Percentiles rank a stretch among this genome's conserved stretches.
phyloP scores from a whole-genome alignment of 129 eudicot genomes.

The Lonicera japonica region DNA sequence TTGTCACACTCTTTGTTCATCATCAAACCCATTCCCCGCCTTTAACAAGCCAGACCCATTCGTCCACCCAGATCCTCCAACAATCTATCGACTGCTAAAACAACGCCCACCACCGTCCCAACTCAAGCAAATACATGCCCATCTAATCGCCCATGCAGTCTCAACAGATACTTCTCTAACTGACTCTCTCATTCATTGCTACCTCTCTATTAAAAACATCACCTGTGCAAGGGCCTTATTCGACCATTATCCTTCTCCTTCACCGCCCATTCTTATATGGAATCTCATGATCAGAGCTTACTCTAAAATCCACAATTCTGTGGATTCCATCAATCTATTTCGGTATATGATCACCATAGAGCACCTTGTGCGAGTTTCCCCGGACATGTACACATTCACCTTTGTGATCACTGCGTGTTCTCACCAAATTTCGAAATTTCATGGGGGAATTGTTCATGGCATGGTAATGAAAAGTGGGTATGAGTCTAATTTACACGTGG shows the following conservation, averaged over 20 bases:
- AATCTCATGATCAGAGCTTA: constrained; percentile 63
- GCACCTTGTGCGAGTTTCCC: constrained; percentile 15
- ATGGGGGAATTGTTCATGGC: constrained; percentile 60
- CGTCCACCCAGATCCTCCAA: constrained; percentile 19
- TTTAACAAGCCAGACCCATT: no score
- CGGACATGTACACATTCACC: constrained; percentile 66
- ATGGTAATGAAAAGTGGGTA: constrained; percentile 50
- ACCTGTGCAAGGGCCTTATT: constrained; percentile 47
- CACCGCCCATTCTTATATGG: constrained; percentile 62
- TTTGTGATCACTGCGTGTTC: constrained; percentile 74
- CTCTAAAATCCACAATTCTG: constrained; percentile 49
- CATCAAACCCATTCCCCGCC: no score
- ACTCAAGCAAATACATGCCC: constrained; percentile 67
- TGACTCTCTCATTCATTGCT: constrained; percentile 73
- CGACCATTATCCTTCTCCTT: constrained; percentile 35
- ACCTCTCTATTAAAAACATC: constrained; percentile 36
- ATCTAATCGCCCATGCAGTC: constrained; percentile 40
- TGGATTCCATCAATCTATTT: constrained; percentile 40
- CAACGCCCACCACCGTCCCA: constrained; percentile 44
- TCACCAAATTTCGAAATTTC: constrained; percentile 31
- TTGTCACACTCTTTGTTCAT: constrained; percentile 22
- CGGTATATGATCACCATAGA: constrained; percentile 30
- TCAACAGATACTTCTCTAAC: constrained; percentile 26
- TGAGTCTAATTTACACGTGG: constrained; percentile 41
- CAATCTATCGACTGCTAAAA: constrained; percentile 41